A percentile compares a stretch with the other conserved stretches of the same genome.
These are phyloP conservation scores for Podaxis sp. DNA, from an alignment of 768 basidiomycete genomes.

Conservation along the genomic window DNA sequence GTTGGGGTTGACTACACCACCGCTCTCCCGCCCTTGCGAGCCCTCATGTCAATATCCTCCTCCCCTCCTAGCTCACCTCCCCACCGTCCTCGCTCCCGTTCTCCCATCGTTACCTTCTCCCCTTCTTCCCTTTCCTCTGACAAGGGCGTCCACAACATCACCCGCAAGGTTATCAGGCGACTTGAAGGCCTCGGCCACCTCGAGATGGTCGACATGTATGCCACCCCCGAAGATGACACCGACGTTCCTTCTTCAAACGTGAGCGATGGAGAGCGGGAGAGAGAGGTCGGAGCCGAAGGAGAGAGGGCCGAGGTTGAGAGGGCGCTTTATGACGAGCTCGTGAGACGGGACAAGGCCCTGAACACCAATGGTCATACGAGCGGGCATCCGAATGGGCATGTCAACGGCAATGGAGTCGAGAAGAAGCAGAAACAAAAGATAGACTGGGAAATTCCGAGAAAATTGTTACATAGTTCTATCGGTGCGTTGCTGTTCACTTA, in stretches of 20 bases:
- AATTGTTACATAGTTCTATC: conserved; percentile 84
- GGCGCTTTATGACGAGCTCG: conserved; percentile 19
- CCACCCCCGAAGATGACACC: conserved; percentile 31
- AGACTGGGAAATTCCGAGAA: conserved; percentile 92
- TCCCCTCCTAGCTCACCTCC: neutral
- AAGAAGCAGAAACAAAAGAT: conserved; percentile 36
- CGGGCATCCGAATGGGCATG: conserved; percentile 20
- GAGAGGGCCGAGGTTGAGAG: conserved; percentile 26
- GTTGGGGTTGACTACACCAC: neutral
- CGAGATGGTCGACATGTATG: conserved; percentile 28
- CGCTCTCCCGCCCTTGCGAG: neutral
- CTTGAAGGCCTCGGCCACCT: conserved; percentile 48
- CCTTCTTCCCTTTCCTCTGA: conserved; percentile 33
- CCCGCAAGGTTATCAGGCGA: conserved; percentile 47
- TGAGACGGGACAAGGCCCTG: conserved; percentile 10
- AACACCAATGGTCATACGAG: conserved; percentile 18
- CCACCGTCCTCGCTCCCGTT: neutral
- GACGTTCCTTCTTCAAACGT: conserved; percentile 7
- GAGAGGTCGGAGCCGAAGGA: conserved; percentile 28
- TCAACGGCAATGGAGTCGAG: conserved; percentile 15
- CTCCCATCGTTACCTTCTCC: conserved; percentile 43
- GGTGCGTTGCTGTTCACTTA: conserved; percentile 49
- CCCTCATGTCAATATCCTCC: neutral
- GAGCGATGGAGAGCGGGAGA: conserved; percentile 19
- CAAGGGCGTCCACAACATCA: conserved; percentile 47